Evolutionary conservation across 306 rosid genomes (phyloP).

Genomic region (Cotoneaster glaucophyllus): DNA sequence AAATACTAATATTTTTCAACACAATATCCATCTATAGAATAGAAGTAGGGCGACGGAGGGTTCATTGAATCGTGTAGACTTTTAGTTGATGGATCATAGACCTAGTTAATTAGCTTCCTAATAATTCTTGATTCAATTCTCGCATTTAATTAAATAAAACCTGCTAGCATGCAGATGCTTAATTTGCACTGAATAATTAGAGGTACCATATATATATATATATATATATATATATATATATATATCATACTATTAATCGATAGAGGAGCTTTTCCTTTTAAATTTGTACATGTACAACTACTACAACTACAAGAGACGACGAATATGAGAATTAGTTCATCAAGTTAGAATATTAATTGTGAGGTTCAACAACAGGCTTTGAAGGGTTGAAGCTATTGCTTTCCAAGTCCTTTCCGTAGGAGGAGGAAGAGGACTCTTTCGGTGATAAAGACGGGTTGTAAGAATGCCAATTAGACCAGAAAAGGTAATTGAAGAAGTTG

Average conservation of each 20-base stretch:
- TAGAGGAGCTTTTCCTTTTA: neutral
- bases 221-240: no score
- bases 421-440: neutral
- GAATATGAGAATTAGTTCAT: neutral
- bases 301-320: neutral
- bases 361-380: neutral
- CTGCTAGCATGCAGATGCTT: neutral
- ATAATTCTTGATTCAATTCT: no score
- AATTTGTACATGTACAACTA: neutral
- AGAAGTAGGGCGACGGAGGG: neutral
- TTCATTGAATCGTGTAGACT: neutral
- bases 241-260: neutral
- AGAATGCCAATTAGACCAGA: constrained; percentile 47
- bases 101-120: neutral
- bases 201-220: neutral
- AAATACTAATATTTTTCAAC: no score
- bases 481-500: constrained; percentile 48
- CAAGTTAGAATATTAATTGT: neutral
- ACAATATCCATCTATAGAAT: no score
- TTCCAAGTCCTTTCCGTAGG: constrained; percentile 15
- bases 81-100: neutral
- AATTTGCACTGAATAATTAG: no score
- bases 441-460: constrained; percentile 20
- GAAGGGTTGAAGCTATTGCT: constrained; percentile 10
- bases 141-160: no score